Evolutionary conservation across 495 filamentous ascomycete species (phyloP).

Genomic region (Penicillium mononematosum): DNA sequence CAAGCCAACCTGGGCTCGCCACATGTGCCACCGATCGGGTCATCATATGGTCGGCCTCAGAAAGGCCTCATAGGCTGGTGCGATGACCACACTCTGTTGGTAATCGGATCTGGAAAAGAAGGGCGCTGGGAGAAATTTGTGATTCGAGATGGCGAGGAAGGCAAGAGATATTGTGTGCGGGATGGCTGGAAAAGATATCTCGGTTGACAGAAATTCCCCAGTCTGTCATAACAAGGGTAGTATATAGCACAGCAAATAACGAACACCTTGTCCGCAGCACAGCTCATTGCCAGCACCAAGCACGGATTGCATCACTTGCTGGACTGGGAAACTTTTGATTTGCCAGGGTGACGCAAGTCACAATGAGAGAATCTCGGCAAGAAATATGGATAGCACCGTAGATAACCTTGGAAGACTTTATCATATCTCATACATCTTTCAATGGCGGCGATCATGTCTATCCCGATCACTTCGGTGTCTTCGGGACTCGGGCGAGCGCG

Average conservation of each 20-base stretch:
- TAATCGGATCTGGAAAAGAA: conserved; percentile 79
- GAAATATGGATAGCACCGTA: neutral
- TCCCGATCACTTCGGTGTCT: conserved; percentile 36
- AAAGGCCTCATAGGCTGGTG: conserved; percentile 81
- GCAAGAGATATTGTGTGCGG: conserved; percentile 57
- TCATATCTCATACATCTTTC: conserved; percentile 15
- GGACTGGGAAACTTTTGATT: neutral
- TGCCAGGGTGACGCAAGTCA: neutral
- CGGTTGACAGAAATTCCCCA: conserved; percentile 31
- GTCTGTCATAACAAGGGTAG: neutral
- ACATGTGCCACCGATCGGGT: conserved; percentile 42
- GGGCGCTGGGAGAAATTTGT: conserved; percentile 83
- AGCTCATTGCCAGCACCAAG: neutral
- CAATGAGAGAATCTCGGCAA: neutral
- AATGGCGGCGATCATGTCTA: conserved; percentile 36
- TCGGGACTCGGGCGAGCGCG: conserved; percentile 38
- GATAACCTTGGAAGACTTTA: neutral
- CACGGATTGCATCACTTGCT: neutral
- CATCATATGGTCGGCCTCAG: conserved; percentile 55
- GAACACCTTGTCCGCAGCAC: neutral
- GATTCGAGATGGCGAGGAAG: conserved; percentile 61
- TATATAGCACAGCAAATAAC: neutral
- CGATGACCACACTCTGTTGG: conserved; percentile 63
- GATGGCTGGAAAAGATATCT: conserved; percentile 85
- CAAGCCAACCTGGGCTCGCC: conserved; percentile 51